A percentile compares a stretch with the other conserved stretches of the same genome.
These are phyloP conservation scores for Aspergillus ochraceus DNA, from an alignment of 2,329 filamentous ascomycete species.

Conservation along the genomic window DNA sequence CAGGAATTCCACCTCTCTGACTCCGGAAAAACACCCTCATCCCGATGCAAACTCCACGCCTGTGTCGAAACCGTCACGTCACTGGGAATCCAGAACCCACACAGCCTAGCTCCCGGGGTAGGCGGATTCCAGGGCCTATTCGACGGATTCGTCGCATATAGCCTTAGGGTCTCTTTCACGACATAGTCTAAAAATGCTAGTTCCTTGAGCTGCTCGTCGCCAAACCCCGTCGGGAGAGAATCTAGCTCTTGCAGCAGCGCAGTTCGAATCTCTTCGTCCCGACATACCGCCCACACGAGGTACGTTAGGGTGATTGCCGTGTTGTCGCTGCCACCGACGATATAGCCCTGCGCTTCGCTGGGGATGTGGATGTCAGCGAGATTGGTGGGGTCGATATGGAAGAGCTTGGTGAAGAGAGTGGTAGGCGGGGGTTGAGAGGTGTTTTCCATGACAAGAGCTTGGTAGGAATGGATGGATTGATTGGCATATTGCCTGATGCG, in stretches of 20 bases:
- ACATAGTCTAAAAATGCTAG: conserved; percentile 57
- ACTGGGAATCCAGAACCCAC: conserved; percentile 48
- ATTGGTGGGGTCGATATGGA: conserved; percentile 1
- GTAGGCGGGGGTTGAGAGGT: no score
- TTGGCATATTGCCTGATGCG: conserved; percentile 23
- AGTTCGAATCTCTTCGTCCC: conserved; percentile 10
- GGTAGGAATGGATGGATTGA: conserved; percentile 15
- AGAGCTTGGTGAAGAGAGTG: conserved; percentile 29
- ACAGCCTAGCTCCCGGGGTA: conserved; percentile 40
- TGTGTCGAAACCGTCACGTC: conserved; percentile 55
- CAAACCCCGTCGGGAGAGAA: conserved; percentile 11
- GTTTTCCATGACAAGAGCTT: no score
- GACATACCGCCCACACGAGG: conserved; percentile 25
- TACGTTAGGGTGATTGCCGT: conserved; percentile 54
- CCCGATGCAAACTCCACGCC: conserved; percentile 57
- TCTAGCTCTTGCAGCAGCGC: conserved; percentile 18
- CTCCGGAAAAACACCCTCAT: conserved; percentile 51
- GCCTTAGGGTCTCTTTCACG: conserved; percentile 57
- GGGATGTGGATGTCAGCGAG: background rate
- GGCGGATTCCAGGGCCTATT: conserved; percentile 55
- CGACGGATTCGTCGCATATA: conserved; percentile 59
- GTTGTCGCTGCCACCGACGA: conserved; percentile 55
- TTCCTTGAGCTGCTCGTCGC: conserved; percentile 46
- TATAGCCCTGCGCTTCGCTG: conserved; percentile 44
- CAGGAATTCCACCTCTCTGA: conserved; percentile 44